These are phyloP conservation scores for Lachancea thermotolerans DNA, from an alignment of 805 yeast genomes.

Conservation along the genomic window DNA sequence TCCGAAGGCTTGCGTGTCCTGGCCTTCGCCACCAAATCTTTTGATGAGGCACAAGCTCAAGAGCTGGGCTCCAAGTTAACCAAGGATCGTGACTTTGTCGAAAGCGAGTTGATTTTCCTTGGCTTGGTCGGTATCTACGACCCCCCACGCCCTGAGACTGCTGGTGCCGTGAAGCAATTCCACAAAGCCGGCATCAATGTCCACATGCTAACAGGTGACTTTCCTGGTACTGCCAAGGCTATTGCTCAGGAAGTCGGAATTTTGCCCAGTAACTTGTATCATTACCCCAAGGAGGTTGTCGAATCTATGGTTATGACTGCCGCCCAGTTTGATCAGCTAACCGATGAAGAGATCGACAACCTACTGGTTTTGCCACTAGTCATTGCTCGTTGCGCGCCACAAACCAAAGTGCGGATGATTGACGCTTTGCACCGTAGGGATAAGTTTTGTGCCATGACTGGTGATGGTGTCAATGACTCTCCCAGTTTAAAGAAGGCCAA, in stretches of 20 bases:
- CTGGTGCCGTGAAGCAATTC: slow-evolving; percentile 62
- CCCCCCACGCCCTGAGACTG: slow-evolving; percentile 90
- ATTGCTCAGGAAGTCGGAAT: slow-evolving; percentile 89
- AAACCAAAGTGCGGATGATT: slow-evolving; percentile 84
- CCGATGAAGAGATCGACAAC: slow-evolving; percentile 61
- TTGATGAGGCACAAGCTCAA: slow-evolving; percentile 28
- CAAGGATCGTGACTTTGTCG: slow-evolving; percentile 35
- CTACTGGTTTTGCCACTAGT: slow-evolving; percentile 77
- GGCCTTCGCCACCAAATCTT: slow-evolving; percentile 53
- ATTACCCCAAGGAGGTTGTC: slow-evolving; percentile 32
- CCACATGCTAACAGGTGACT: slow-evolving; percentile 96
- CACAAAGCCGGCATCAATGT: slow-evolving; percentile 93
- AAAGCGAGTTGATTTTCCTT: slow-evolving; percentile 60
- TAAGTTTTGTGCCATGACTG: slow-evolving; percentile 98
- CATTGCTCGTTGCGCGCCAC: slow-evolving; percentile 92
- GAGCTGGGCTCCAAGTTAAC: slow-evolving; percentile 23
- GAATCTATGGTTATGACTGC: slow-evolving; percentile 76
- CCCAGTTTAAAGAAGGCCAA: slow-evolving; percentile 94
- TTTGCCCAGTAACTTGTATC: slow-evolving; percentile 50
- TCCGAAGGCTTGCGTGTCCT: slow-evolving; percentile 79
- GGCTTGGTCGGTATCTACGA: slow-evolving; percentile 95
- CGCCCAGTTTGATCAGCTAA: slow-evolving; percentile 65
- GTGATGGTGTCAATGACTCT: slow-evolving; percentile 97
- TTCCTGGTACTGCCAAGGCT: slow-evolving; percentile 77
- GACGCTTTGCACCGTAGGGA: slow-evolving; percentile 85